Base-by-base conservation (phyloP, 345 rosid genomes). In the Geranium rotundifolium region DNA sequence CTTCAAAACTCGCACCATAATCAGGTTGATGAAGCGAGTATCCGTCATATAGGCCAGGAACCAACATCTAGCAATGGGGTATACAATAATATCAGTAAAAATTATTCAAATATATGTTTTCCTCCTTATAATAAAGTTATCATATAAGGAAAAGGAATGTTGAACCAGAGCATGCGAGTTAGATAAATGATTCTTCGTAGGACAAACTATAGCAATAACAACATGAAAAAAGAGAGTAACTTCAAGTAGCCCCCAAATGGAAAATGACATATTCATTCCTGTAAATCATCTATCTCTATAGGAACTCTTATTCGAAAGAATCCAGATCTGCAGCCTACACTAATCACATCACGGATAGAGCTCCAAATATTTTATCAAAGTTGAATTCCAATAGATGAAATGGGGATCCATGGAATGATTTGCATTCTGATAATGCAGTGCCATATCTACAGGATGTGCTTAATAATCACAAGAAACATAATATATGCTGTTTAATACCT, bases 1-100 rank as follows among this genome's bases (percentile, higher is more conserved):
- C 81, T 57, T 75, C 76, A 27, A 76, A 72, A 65, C 68, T 76
- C 65, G 60, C 69, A 6, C 73, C 65, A 15, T 23, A 23, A 23
- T 23, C 27, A 23, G 27, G 27, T 23, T 2, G 27, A 23, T 46
- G 73, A 69, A 54, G 66, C n/a, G 60, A 37, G 34, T 56, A 69
- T 23, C 70, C 75, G 19, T 71, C 78, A 41, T 64, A 66, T 6
- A 19, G 62, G 58, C 61, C 37, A 18, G 69, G 59, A 70, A 46
- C 54, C n/a, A 56, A 66, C 29, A 63, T 60, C 75, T 73, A 59
- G 7, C 61, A 23, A 27, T 57, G 19, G 15, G 49, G 34, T 17
- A 17, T 27, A n/a, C 23, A 4, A 56, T 12, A 64, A 19, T 14
- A 58, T 16, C 29, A 56, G 29, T 15, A 58, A 55, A 18, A 12